A percentile compares a stretch with the other conserved stretches of the same genome.
Evolutionary conservation across 345 rosid genomes (phyloP).

Genomic region (Rhizophora apiculata): DNA sequence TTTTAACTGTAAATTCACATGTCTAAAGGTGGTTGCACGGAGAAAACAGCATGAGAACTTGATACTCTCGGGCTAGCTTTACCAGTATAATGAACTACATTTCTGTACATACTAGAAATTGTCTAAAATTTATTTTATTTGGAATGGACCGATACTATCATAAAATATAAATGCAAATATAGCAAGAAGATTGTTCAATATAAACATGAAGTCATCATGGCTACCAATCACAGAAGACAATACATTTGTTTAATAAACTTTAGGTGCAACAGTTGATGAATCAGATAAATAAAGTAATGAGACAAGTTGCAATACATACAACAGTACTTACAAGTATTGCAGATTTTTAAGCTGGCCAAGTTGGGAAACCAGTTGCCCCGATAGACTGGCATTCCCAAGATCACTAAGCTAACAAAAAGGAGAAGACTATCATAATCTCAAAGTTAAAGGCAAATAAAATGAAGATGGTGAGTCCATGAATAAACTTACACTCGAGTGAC

Average conservation of each 20-base stretch:
- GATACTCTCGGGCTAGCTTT: too few relatives aligned
- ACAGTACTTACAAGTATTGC: constrained; percentile 71
- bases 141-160: background rate
- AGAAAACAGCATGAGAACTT: too few relatives aligned
- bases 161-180: background rate
- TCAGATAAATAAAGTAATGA: background rate
- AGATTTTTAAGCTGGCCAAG: constrained; percentile 59
- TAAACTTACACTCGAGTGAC: constrained; percentile 78
- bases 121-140: background rate
- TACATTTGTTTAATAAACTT: background rate
- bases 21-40: too few relatives aligned
- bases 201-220: background rate
- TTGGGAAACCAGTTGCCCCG: constrained; percentile 60
- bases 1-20: background rate
- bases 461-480: constrained; percentile 11
- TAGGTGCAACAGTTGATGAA: background rate
- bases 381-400: constrained; percentile 63
- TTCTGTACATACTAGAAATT: background rate
- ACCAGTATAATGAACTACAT: background rate
- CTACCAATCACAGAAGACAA: background rate
- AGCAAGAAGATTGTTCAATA: background rate
- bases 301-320: background rate
- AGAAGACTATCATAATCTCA: background rate
- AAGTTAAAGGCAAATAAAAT: background rate
- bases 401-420: constrained; percentile 29